Evolutionary conservation across 768 basidiomycete species (phyloP), one percentile per base, ranked within the genome.

Genomic region (Rhodotorula toruloides): DNA sequence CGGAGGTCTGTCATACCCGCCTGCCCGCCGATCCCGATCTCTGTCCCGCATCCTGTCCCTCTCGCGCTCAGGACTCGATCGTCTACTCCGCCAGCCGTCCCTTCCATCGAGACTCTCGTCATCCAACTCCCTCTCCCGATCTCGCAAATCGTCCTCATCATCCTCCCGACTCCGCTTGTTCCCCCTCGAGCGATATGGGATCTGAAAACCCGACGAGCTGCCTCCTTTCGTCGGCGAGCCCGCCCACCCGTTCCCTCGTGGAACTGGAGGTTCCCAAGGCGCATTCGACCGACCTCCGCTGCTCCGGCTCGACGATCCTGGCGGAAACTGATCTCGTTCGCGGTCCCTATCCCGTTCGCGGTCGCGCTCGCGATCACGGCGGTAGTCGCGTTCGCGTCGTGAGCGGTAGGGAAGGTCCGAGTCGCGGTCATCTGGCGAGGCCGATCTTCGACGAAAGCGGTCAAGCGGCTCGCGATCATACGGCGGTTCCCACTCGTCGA

Each of bases 321-420:
- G n/a, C n/a, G n/a, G n/a, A n/a, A n/a, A n/a, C n/a, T n/a, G n/a
- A 27, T 29, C 37, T 40, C 39, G 29, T 6, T 17, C 55, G 29
- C 61, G 27, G 42, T 62, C 61, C 34, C 61, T 42, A 25, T 62
- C 61, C 21, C 59, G 10, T 27, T 61, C 49, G 22, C 61, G 49
- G 31, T 57, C 56, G 52, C 52, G 53, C 12, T 40, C 37, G 37
- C 53, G 37, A 22, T 25, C 34, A 22, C 32, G 13, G n/a, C 52
- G 13, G 21, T 19, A 9, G 32, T 21, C 52, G n/a, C 21, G 32
- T 5, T 8, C n/a, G n/a, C n/a, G n/a, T n/a, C n/a, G n/a, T n/a
- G n/a, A n/a, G n/a, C n/a, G n/a, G n/a, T n/a, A n/a, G n/a, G n/a
- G n/a, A n/a, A n/a, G 40, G 40, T 40, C 40, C 11, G 11, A 17